Evolutionary conservation across 1,284 basidiomycete genomes (phyloP).

Genomic region (Leccinum fallax): DNA sequence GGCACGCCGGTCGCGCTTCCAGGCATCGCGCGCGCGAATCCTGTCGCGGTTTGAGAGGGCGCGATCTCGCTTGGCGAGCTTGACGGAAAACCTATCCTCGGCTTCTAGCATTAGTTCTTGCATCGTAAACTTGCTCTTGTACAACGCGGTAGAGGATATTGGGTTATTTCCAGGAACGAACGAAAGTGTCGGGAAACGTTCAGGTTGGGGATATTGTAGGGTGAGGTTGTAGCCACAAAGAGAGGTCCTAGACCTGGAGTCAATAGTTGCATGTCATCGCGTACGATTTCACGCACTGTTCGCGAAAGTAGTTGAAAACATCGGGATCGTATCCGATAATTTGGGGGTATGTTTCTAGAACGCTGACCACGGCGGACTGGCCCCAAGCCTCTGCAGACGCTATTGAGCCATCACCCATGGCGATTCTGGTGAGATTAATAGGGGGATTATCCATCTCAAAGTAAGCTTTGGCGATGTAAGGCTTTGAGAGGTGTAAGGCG

Average conservation of each 20-base stretch:
- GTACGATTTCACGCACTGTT: constrained; percentile 52
- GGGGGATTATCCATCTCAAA: constrained; percentile 64
- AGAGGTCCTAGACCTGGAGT: constrained; percentile 44
- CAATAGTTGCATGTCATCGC: background rate
- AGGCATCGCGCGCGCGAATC: constrained; percentile 26
- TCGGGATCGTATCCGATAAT: constrained; percentile 68
- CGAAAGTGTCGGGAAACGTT: constrained; percentile 51
- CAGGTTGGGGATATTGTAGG: constrained; percentile 68
- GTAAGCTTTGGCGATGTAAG: constrained; percentile 73
- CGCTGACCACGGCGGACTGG: constrained; percentile 55
- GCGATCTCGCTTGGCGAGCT: constrained; percentile 20
- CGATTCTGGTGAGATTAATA: constrained; percentile 65
- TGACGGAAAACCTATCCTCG: constrained; percentile 21
- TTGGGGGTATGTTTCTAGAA: constrained; percentile 73
- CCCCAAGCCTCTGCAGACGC: constrained; percentile 50
- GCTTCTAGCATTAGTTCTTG: constrained; percentile 23
- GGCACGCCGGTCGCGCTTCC: constrained; percentile 47
- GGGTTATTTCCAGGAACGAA: constrained; percentile 32
- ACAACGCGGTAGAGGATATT: constrained; percentile 35
- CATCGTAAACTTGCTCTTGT: constrained; percentile 22
- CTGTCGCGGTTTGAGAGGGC: constrained; percentile 24
- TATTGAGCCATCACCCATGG: constrained; percentile 71
- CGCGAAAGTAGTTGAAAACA: constrained; percentile 66
- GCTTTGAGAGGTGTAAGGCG: constrained; percentile 40
- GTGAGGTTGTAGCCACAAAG: constrained; percentile 69